Evolutionary conservation across 2,329 filamentous ascomycete species (phyloP), one percentile per base, ranked within the genome.

Genomic region (Hypoxylon sp.): DNA sequence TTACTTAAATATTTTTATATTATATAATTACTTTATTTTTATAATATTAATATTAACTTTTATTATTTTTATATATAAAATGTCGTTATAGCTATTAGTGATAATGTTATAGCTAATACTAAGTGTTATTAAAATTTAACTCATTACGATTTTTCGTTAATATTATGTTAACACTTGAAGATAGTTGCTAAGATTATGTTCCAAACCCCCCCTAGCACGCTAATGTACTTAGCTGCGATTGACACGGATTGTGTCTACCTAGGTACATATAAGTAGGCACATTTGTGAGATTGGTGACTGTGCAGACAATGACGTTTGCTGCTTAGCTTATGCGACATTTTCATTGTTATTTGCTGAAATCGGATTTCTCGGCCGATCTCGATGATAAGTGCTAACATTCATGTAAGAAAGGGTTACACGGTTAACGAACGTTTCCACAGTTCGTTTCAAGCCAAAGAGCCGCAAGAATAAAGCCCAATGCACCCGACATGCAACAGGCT

Each of bases 391-490:
- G 38, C 38, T 46, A 6, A 32, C 25, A 48, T 57, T 48, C 17
- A 48, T 57, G 53, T 28, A 34, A 58, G 28, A 19, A 41, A 41
- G 38, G 19, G 30, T 58, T 41, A 49, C 43, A 17, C 43, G 25
- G 49, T 28, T 19, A 36, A 38, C 30, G 30, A 34, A 57, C 53
- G 23, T 34, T 11, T n/a, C 43, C 10, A 10, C 25, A 19, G 6
- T 17, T 17, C 38, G 6, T 17, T 17, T 25, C 46, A 34, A 56
- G 28, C 34, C 25, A 46, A 36, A 56, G 53, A 56, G 38, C 52
- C 52, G 52, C 52, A 55, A 32, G 36, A 21, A 55, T 17, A 30
- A 55, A 32, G 14, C 34, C 51, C 13, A 55, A 55, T 30, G 23
- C 21, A 30, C 21, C 34, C 7, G 28, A 41, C 19, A 23, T 53